Conservation (phyloP, 2,329 filamentous ascomycete genomes). For the Aspergillus latus region DNA sequence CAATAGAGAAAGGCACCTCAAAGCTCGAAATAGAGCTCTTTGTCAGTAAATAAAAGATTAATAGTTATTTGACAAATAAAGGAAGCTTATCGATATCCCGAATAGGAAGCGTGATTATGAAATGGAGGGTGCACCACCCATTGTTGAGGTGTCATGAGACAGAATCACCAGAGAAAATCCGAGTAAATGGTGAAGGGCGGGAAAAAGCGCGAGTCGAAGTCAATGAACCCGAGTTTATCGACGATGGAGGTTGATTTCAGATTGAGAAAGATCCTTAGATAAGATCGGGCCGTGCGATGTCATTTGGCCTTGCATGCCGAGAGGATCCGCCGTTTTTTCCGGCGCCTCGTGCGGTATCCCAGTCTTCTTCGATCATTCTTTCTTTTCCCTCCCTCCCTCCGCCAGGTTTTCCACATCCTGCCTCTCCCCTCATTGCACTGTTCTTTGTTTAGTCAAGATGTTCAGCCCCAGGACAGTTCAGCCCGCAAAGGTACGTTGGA, state of each 20-base stretch:
- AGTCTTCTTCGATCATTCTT: constrained; percentile 12
- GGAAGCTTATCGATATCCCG: constrained; percentile 13
- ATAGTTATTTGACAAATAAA: constrained; percentile 9
- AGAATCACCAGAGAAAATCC: neutral
- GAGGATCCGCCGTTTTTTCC: constrained; percentile 40
- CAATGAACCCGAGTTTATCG: neutral
- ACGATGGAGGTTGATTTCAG: neutral
- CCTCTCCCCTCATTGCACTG: constrained; percentile 12
- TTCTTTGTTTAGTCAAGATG: constrained; percentile 32
- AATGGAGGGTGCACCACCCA: neutral
- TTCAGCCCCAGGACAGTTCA: constrained; percentile 43
- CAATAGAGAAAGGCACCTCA: constrained; percentile 6
- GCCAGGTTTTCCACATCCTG: constrained; percentile 1
- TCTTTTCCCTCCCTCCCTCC: constrained; percentile 12
- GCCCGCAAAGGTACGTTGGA: constrained; percentile 41
- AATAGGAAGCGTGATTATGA: constrained; percentile 5
- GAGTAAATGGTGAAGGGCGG: neutral
- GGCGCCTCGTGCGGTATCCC: constrained; percentile 19
- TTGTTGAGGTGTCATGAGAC: neutral
- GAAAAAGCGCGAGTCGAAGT: neutral
- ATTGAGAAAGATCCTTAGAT: constrained; percentile 14
- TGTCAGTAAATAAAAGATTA: constrained; percentile 3
- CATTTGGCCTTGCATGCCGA: constrained; percentile 29
- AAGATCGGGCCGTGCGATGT: constrained; percentile 24
- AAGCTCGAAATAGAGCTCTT: neutral